A percentile compares a stretch with the other conserved stretches of the same genome.
phyloP scores from a whole-genome alignment of 2,329 filamentous ascomycete species.

The Alternaria arbusti region DNA sequence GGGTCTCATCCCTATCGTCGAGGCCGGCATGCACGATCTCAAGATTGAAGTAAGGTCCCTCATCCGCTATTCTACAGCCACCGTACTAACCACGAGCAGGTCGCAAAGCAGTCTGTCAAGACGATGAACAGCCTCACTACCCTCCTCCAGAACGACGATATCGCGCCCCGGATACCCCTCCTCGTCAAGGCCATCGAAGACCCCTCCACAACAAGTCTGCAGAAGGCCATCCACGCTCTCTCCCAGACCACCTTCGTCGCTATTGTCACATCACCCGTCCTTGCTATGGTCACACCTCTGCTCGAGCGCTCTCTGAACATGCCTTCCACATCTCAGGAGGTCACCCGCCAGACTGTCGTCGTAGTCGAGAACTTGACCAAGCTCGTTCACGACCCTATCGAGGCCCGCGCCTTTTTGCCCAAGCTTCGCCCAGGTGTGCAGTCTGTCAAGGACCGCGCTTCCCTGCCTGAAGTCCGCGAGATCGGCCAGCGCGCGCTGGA shows the following conservation, averaged over 20 bases:
- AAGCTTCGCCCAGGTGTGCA: slow-evolving; percentile 95
- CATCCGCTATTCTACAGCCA: slow-evolving; percentile 48
- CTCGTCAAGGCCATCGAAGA: slow-evolving; percentile 95
- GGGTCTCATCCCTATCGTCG: slow-evolving; percentile 86
- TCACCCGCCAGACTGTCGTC: slow-evolving; percentile 92
- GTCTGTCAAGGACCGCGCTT: slow-evolving; percentile 83
- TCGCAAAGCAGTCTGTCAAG: slow-evolving; percentile 82
- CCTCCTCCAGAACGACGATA: slow-evolving; percentile 95
- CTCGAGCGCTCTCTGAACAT: slow-evolving; percentile 93
- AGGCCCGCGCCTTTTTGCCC: slow-evolving; percentile 92
- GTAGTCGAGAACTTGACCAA: slow-evolving; percentile 98
- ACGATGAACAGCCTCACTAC: slow-evolving; percentile 91
- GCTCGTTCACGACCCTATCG: slow-evolving; percentile 92
- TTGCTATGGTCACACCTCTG: slow-evolving; percentile 91
- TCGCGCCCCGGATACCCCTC: slow-evolving; percentile 87
- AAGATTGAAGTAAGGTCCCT: slow-evolving; percentile 68
- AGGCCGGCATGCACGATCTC: slow-evolving; percentile 94
- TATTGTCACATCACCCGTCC: slow-evolving; percentile 90
- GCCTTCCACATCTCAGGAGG: slow-evolving; percentile 88
- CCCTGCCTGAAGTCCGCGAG: slow-evolving; percentile 92
- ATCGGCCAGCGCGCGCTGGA: slow-evolving; percentile 80
- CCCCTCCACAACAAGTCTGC: slow-evolving; percentile 83
- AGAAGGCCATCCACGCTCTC: slow-evolving; percentile 95
- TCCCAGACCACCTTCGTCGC: slow-evolving; percentile 99
- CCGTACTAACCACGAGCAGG: slow-evolving; percentile 42